Evolutionary conservation across 805 yeast genomes (phyloP).

Genomic region (Candida dajiaensis): DNA sequence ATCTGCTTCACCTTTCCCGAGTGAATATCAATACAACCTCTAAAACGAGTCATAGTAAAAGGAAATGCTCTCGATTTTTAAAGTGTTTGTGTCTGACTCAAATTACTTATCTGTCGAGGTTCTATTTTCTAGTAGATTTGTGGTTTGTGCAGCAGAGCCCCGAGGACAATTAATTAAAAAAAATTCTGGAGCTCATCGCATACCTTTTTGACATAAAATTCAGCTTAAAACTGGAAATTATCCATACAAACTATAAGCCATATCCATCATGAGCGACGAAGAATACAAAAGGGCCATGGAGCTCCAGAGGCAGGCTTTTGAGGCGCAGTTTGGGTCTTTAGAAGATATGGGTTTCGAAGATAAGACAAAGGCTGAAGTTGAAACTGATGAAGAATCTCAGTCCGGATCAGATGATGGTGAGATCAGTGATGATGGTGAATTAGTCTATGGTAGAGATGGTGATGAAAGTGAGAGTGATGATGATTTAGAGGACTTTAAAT

Average conservation of each 20-base stretch:
- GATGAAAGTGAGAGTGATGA: conserved; percentile 1
- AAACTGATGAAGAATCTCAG: conserved; percentile 6
- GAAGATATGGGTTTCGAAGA: conserved; percentile 50
- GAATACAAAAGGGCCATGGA: conserved; percentile 31
- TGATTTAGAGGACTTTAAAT: conserved; percentile 24
- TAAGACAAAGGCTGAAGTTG: conserved; percentile 26
- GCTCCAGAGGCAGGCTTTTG: conserved; percentile 51
- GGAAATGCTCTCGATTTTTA: not conserved
- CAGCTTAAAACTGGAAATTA: too few species aligned
- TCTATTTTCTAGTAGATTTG: too few species aligned
- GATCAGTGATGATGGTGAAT: conserved; percentile 1
- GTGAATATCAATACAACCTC: conserved; percentile 95
- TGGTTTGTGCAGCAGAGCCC: too few species aligned
- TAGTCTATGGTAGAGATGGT: conserved; percentile 4
- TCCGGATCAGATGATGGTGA: not conserved
- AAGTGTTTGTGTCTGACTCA: not conserved
- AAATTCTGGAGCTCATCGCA: not conserved
- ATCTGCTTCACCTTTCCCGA: conserved; percentile 94
- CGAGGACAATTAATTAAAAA: not conserved
- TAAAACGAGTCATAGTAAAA: conserved; percentile 66
- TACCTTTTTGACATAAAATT: not conserved
- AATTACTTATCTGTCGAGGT: too few species aligned
- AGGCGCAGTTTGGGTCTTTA: conserved; percentile 56
- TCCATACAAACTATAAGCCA: too few species aligned
- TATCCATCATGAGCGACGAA: conserved; percentile 2